Evolutionary conservation across 768 basidiomycete species (phyloP), one percentile per base, ranked within the genome.

Genomic region (Suillus decipiens): DNA sequence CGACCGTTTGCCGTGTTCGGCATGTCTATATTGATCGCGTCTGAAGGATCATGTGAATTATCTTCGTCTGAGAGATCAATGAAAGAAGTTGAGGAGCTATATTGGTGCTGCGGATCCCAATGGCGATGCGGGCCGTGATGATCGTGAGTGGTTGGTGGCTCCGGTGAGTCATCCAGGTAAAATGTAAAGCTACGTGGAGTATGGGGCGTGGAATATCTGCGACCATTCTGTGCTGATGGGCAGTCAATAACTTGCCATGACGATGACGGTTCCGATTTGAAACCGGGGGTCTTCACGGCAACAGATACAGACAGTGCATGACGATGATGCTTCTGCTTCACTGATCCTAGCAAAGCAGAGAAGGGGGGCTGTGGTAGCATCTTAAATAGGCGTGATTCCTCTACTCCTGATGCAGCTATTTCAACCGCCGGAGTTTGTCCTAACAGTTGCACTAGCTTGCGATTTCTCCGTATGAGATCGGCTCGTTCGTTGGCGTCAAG

Each of bases 381-480:
- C 36, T 66, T 76, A 8, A 57, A 60, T 28, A 22, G 4, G 11
- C 69, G 68, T 6, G 54, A 56, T 72, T 76, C 69, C 70, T 80
- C 66, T 3, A 22, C 5, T 14, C 74, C 62, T 66, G 73, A 34
- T 1, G 48, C 14, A 1, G 73, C 65, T 7, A 73, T 76, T 11
- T 83, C 82, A 5, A 79, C 76, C 6, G 77, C 81, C 3, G 89
- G 90, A 3, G 81, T 85, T 73, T 86, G 81, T 47, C 92, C 92
- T 61, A 94, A 88, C n/a, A 94, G 77, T 65, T 88, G 87, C n/a
- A 89, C 81, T 55, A 94, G 83, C 74, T 95, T 95, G 69, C 89
- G 86, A 58, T 87, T 84, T 68, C 88, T 89, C 60, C 85, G 81
- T 37, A 94, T 79, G 62, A 89, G 85, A 57, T 90, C 90, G 0